A percentile compares a stretch with the other conserved stretches of the same genome.
Evolutionary conservation across 345 rosid species (phyloP).

Genomic region (Leavenworthia alabamica): DNA sequence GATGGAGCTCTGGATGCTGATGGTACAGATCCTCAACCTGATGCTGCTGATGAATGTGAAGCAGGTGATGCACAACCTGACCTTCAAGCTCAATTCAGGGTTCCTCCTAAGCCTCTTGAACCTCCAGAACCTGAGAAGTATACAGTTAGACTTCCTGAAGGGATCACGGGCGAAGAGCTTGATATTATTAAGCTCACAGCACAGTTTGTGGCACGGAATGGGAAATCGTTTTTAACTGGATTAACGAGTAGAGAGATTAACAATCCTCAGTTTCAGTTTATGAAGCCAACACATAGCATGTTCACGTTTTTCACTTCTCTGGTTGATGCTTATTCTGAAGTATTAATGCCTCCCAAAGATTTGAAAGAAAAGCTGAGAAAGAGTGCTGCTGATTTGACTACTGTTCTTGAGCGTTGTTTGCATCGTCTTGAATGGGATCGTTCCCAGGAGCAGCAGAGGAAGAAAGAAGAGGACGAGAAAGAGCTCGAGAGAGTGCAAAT

Average conservation of each 20-base stretch:
- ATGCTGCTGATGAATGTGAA: slow-evolving; percentile 28
- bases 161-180: slow-evolving; percentile 73
- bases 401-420: slow-evolving; percentile 73
- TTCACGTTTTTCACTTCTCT: slow-evolving; percentile 64
- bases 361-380: slow-evolving; percentile 55
- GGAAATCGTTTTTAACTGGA: slow-evolving; percentile 62
- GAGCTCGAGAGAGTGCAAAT: slow-evolving; percentile 82
- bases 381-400: slow-evolving; percentile 58
- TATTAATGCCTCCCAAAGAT: slow-evolving; percentile 70
- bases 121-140: slow-evolving; percentile 77
- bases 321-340: slow-evolving; percentile 76
- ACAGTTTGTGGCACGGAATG: slow-evolving; percentile 82
- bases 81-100: slow-evolving; percentile 56
- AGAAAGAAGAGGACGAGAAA: slow-evolving; percentile 78
- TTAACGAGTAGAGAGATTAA: slow-evolving; percentile 65
- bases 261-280: slow-evolving; percentile 71
- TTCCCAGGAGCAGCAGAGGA: slow-evolving; percentile 76
- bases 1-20: slow-evolving; percentile 35
- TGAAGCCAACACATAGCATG: slow-evolving; percentile 91
- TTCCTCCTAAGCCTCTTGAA: slow-evolving; percentile 51
- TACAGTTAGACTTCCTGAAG: slow-evolving; percentile 71
- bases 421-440: slow-evolving; percentile 85
- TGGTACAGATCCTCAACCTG: slow-evolving; percentile 33
- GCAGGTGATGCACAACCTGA: slow-evolving; percentile 46
- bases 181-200: slow-evolving; percentile 82